A percentile compares a stretch with the other conserved stretches of the same genome.
These are phyloP conservation scores for Akanthomyces dipterigenus DNA, from an alignment of 2,329 filamentous ascomycete species.

Conservation along the genomic window DNA sequence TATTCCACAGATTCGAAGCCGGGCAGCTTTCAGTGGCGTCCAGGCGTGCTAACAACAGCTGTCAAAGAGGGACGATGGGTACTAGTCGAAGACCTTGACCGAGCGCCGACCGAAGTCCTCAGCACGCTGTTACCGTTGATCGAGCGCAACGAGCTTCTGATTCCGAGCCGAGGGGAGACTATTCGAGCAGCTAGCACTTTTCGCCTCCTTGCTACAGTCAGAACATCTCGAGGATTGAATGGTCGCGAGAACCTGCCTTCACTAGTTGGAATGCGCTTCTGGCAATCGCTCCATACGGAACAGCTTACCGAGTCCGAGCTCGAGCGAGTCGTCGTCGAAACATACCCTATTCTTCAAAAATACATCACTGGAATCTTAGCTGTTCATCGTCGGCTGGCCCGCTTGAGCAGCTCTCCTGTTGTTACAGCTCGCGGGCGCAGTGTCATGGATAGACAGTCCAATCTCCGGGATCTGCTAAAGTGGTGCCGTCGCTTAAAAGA, in stretches of 20 bases:
- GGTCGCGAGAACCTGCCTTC: constrained; percentile 61
- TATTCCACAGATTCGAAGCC: constrained; percentile 86
- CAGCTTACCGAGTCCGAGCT: constrained; percentile 65
- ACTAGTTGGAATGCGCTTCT: constrained; percentile 79
- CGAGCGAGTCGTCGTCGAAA: constrained; percentile 62
- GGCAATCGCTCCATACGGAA: constrained; percentile 68
- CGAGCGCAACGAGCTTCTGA: constrained; percentile 82
- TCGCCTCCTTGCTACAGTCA: constrained; percentile 84
- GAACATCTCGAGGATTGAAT: constrained; percentile 64
- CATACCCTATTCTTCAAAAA: constrained; percentile 62
- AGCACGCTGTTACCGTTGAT: constrained; percentile 89
- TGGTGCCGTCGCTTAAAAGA: constrained; percentile 74
- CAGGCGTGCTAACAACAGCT: constrained; percentile 88
- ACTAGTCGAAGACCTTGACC: constrained; percentile 91
- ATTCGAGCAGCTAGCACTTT: constrained; percentile 81
- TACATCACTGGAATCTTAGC: constrained; percentile 52
- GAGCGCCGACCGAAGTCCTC: constrained; percentile 89
- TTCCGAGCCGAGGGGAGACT: constrained; percentile 81
- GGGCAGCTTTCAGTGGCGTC: constrained; percentile 85
- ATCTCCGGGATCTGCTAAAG: constrained; percentile 77
- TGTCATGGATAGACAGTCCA: constrained; percentile 48
- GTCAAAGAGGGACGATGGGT: constrained; percentile 95
- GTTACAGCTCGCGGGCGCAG: constrained; percentile 31
- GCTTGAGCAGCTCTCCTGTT: constrained; percentile 39
- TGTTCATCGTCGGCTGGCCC: constrained; percentile 50